phyloP scores from a whole-genome alignment of 352 stramenopile genomes.

The Globisporangium solare region DNA sequence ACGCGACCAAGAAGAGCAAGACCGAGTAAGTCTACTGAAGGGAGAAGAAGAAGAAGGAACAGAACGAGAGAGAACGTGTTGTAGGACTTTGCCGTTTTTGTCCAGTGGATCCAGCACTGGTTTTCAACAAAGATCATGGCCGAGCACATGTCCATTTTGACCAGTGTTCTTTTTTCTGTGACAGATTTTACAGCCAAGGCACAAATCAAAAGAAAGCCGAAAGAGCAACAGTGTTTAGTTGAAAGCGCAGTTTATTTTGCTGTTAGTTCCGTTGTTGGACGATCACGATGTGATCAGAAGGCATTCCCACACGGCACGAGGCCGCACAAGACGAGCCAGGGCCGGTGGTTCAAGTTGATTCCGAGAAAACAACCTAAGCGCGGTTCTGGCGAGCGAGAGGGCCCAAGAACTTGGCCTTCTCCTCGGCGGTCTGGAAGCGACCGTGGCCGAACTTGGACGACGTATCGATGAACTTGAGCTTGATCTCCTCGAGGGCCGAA shows the following conservation, averaged over 20 bases:
- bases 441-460: slow-evolving; percentile 99
- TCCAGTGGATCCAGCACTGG: not conserved
- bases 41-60: slow-evolving; percentile 8
- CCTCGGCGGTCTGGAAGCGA: slow-evolving; percentile 99
- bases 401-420: slow-evolving; percentile 99
- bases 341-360: not conserved
- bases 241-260: slow-evolving; percentile 15
- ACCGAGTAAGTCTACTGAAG: slow-evolving; percentile 34
- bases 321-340: no score
- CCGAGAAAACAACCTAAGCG: slow-evolving; percentile 48
- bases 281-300: not conserved
- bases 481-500: slow-evolving; percentile 96
- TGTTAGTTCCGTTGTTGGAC: slow-evolving; percentile 13
- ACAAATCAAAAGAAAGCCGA: not conserved
- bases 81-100: slow-evolving; percentile 2
- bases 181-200: not conserved
- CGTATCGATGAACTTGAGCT: slow-evolving; percentile 95
- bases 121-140: not conserved
- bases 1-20: slow-evolving; percentile 48
- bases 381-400: slow-evolving; percentile 92
- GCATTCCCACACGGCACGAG: slow-evolving; percentile 3
- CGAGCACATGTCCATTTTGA: slow-evolving; percentile 11
- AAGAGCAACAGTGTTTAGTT: not conserved
- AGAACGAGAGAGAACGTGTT: not conserved
- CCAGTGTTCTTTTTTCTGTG: not conserved